Percentiles rank a stretch among this genome's conserved stretches.
Evolutionary conservation across 2,329 filamentous ascomycete species (phyloP).

Genomic region (Penicillium aurantiogriseum): DNA sequence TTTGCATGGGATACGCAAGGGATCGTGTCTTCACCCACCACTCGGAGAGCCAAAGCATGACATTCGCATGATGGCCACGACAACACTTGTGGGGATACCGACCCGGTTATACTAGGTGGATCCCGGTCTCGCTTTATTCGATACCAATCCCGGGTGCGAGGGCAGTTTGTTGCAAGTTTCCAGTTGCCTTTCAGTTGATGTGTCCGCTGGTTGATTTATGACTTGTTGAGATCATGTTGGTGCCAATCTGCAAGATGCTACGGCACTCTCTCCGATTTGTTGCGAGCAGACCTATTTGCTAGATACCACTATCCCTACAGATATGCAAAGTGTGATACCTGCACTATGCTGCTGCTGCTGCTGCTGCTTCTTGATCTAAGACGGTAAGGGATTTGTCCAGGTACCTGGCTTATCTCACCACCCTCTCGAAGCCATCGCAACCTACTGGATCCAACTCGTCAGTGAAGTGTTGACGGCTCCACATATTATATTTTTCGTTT

Average conservation of each 20-base stretch:
- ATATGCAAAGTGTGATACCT: conserved; percentile 84
- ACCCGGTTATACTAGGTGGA: not conserved
- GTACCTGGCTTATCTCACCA: conserved; percentile 69
- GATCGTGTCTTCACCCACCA: conserved; percentile 11
- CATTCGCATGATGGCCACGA: not conserved
- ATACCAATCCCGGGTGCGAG: conserved; percentile 9
- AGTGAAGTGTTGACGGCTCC: conserved; percentile 65
- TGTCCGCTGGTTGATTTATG: not conserved
- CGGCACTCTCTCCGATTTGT: not conserved
- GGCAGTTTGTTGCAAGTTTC: conserved; percentile 17
- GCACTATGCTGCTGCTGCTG: conserved; percentile 60
- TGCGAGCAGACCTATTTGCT: conserved; percentile 26
- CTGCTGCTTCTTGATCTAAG: conserved; percentile 54
- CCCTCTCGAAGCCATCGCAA: conserved; percentile 48
- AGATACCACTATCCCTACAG: conserved; percentile 49
- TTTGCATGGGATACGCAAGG: conserved; percentile 21
- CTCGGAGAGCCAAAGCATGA: not conserved
- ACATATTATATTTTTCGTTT: conserved; percentile 65
- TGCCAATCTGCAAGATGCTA: conserved; percentile 14
- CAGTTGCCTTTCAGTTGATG: conserved; percentile 7
- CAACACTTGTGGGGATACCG: not conserved
- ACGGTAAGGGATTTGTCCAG: conserved; percentile 69
- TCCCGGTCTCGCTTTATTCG: conserved; percentile 13
- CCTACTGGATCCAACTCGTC: conserved; percentile 47
- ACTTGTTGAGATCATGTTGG: not conserved